A percentile compares a stretch with the other conserved stretches of the same genome.
These are phyloP conservation scores for Durio zibethinus DNA, from an alignment of 345 rosid species.

Conservation along the genomic window DNA sequence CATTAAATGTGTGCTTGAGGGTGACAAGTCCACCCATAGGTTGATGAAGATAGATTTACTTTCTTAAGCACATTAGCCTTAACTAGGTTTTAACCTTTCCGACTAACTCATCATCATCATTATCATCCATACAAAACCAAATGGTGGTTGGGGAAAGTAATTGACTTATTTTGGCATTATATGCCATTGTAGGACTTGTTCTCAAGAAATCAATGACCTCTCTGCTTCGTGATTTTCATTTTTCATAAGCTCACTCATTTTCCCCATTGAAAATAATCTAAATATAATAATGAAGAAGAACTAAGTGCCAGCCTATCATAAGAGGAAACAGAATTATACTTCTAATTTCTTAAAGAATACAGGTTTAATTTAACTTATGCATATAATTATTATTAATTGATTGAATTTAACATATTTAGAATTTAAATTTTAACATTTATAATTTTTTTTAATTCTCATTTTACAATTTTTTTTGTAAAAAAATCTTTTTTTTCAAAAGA, in stretches of 20 bases:
- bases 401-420: too few relatives aligned
- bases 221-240: background rate
- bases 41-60: background rate
- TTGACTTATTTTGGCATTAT: conserved; percentile 3
- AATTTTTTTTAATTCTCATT: too few relatives aligned
- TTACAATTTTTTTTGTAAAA: too few relatives aligned
- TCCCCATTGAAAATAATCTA: background rate
- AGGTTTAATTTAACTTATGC: too few relatives aligned
- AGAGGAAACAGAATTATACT: too few relatives aligned
- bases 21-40: background rate
- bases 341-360: too few relatives aligned
- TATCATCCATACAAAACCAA: background rate
- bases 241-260: background rate
- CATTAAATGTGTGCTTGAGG: background rate
- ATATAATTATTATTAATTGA: too few relatives aligned
- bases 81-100: conserved; percentile 1
- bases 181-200: background rate
- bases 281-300: background rate
- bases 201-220: background rate
- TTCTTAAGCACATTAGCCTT: background rate
- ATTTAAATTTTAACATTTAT: too few relatives aligned
- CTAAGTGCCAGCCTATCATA: too few relatives aligned
- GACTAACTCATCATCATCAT: background rate
- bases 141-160: background rate
- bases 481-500: too few relatives aligned